Percentiles rank a stretch among this genome's conserved stretches.
Conservation (phyloP, 2,329 filamentous ascomycete genomes). For the Alternaria burnsii region DNA sequence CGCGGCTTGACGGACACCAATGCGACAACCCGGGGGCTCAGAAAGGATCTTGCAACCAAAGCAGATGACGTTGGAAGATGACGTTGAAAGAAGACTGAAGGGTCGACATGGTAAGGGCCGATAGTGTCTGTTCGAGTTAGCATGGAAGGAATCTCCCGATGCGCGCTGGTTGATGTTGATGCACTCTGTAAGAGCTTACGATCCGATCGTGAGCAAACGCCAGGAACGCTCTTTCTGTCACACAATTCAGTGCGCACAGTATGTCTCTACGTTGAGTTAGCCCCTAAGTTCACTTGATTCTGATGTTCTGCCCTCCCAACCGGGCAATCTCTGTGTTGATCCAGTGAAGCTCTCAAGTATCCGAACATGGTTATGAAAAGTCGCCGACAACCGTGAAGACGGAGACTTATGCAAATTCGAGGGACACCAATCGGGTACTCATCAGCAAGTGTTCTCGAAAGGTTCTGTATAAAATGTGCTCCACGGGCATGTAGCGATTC, state of each 20-base stretch:
- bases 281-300: not conserved
- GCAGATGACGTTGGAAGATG: not conserved
- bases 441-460: too few relatives aligned
- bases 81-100: not conserved
- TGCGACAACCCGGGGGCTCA: not conserved
- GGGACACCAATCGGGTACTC: not conserved
- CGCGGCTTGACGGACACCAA: not conserved
- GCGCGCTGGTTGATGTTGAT: not conserved
- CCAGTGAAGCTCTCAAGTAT: not conserved
- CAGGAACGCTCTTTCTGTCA: not conserved
- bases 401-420: not conserved
- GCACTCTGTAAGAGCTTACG: not conserved
- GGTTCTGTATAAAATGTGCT: too few relatives aligned
- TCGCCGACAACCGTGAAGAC: not conserved
- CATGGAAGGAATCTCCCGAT: not conserved
- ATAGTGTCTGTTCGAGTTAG: not conserved
- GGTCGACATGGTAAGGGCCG: not conserved
- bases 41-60: not conserved
- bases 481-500: too few relatives aligned
- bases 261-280: not conserved
- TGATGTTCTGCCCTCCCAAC: not conserved
- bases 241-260: not conserved
- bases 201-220: not conserved
- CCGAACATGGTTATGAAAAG: not conserved
- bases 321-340: not conserved